phyloP scores from a whole-genome alignment of 352 stramenopile species.

The Pythium brachiatum region DNA sequence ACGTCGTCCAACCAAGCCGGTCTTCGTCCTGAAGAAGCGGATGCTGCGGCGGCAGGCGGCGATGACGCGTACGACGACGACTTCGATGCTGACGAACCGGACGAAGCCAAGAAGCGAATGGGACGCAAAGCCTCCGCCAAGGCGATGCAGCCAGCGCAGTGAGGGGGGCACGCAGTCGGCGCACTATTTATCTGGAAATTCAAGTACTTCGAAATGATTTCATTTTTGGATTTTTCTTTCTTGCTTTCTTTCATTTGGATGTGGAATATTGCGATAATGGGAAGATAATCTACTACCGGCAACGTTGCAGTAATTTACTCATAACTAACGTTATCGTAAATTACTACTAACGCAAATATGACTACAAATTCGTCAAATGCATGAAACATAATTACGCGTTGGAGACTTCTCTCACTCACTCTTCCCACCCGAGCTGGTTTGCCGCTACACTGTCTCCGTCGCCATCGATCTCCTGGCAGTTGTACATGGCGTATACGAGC shows the following conservation, averaged over 20 bases:
- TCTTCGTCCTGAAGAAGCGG: slow-evolving; percentile 7
- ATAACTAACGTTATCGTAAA: not conserved
- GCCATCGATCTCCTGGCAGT: slow-evolving; percentile 92
- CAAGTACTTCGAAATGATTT: not conserved
- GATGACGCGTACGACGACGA: slow-evolving; percentile 53
- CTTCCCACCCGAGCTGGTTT: slow-evolving; percentile 81
- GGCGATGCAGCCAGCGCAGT: not conserved
- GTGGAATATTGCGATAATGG: too few species aligned
- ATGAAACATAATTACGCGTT: not conserved
- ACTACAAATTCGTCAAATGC: not conserved
- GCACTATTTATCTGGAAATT: slow-evolving; percentile 5
- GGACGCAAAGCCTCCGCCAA: slow-evolving; percentile 22
- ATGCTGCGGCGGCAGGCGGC: slow-evolving; percentile 1
- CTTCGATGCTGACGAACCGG: slow-evolving; percentile 40
- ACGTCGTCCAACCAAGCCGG: slow-evolving; percentile 9
- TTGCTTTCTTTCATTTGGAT: too few species aligned
- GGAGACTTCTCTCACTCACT: slow-evolving; percentile 29
- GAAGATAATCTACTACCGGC: not conserved
- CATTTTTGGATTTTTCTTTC: too few species aligned
- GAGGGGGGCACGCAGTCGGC: not conserved
- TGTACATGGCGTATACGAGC: slow-evolving; percentile 91
- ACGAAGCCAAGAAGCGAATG: slow-evolving; percentile 18
- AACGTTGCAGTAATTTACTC: not conserved
- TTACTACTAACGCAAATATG: not conserved
- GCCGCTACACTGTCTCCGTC: slow-evolving; percentile 77